Evolutionary conservation across 257 asterid genomes (phyloP), one percentile per base, ranked within the genome.

Genomic region (Salvia splendens): DNA sequence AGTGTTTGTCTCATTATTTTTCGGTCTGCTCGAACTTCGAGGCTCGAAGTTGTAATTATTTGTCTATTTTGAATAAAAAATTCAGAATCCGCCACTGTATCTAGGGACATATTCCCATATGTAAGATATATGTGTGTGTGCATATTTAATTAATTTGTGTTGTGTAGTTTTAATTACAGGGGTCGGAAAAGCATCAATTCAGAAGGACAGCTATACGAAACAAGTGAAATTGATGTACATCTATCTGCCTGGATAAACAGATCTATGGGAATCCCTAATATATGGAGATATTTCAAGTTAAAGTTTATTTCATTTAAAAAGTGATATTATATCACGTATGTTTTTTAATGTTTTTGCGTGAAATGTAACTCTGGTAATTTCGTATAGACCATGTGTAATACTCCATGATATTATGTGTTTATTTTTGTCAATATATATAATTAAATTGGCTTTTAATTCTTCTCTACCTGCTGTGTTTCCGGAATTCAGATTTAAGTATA

Each of bases 171-270:
- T 16, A 5, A 60, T 5, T 61, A 4, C 20, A 61, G 67, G 67
- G 54, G 8, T 33, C 54, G 1, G 67, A 61, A 20, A 61, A 61
- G 41, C 54, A 61, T 61, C 54, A 61, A 24, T 61, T 61, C 12
- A 20, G 67, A 24, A 61, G 67, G 41, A 53, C 67, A 12, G 5
- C 54, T 9, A 4, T 61, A 12, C 67, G 67, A 42, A 20, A 61
- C 67, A 61, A 61, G 24, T 59, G 36, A 59, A 61, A 20, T 2
- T 2, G 45, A 40, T 40, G 8, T 35, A 24, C 30, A 24, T 24
- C 24, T 20, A 36, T 0, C 8, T 14, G 32, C 14, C 36, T 6
- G 30, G 4, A 20, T 20, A 9, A 17, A 17, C 33, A 51, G 32
- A 11, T 15, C 33, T 53, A 4, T 53, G 62, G 28, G 6, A 56